A percentile compares a stretch with the other conserved stretches of the same genome.
phyloP scores from a whole-genome alignment of 306 rosid species.

The Aeschynomene evenia region DNA sequence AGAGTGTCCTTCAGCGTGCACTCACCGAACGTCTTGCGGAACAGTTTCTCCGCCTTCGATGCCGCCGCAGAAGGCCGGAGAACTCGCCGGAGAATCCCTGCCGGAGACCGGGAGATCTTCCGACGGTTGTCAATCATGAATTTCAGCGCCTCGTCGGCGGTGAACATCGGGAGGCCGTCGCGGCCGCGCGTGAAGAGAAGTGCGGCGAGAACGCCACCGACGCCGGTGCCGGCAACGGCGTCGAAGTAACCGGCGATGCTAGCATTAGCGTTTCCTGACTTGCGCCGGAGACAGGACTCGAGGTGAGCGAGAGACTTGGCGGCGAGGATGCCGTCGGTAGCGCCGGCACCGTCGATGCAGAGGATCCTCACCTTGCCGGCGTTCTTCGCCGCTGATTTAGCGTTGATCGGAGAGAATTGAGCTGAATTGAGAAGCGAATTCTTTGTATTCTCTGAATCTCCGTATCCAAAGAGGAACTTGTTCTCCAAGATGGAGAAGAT shows the following conservation, averaged over 20 bases:
- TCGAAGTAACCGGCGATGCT: conserved; percentile 64
- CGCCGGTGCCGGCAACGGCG: conserved; percentile 82
- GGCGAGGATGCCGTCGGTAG: conserved; percentile 87
- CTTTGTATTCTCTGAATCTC: conserved; percentile 26
- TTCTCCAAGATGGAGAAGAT: conserved; percentile 91
- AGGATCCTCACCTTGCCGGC: conserved; percentile 73
- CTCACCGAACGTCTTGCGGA: conserved; percentile 67
- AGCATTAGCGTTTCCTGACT: conserved; percentile 60
- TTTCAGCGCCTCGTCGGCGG: conserved; percentile 68
- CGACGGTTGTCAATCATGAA: conserved; percentile 60
- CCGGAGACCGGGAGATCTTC: conserved; percentile 38
- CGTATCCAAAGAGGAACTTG: conserved; percentile 79
- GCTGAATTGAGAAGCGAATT: conserved; percentile 8
- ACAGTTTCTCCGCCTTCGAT: conserved; percentile 54
- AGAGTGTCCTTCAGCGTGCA: conserved; percentile 73
- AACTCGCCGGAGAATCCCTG: conserved; percentile 51
- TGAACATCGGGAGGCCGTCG: conserved; percentile 59
- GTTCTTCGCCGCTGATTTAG: conserved; percentile 16
- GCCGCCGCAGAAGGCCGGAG: conserved; percentile 17
- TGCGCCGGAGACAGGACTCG: conserved; percentile 58
- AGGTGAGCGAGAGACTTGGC: conserved; percentile 69
- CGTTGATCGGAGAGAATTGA: background rate
- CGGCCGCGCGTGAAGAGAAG: conserved; percentile 67
- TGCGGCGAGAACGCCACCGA: conserved; percentile 80
- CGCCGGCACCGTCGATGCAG: conserved; percentile 76